Evolutionary conservation across 441 rosid genomes (phyloP).

Genomic region (Arabidopsis hybrid): DNA sequence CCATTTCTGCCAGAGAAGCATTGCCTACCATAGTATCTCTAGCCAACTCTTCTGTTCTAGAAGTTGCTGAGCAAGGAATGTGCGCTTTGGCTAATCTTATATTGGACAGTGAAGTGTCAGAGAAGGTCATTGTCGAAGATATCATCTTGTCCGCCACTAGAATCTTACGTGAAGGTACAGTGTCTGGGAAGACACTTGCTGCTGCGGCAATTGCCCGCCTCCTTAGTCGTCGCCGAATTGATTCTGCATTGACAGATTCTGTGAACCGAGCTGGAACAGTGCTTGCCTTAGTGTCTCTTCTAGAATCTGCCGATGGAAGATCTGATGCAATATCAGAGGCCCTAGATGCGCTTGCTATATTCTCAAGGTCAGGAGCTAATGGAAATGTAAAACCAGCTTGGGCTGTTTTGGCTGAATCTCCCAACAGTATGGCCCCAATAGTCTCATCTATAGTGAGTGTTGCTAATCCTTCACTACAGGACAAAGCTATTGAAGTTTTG

Average conservation of each 20-base stretch:
- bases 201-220: conserved; percentile 98
- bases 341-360: conserved; percentile 92
- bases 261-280: conserved; percentile 95
- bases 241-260: conserved; percentile 78
- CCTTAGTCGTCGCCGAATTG: conserved; percentile 76
- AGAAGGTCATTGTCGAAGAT: conserved; percentile 78
- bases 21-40: conserved; percentile 73
- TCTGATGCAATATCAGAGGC: conserved; percentile 85
- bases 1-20: conserved; percentile 86
- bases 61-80: conserved; percentile 96
- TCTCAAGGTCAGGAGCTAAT: conserved; percentile 73
- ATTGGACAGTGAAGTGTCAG: conserved; percentile 87
- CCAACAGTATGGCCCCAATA: conserved; percentile 82
- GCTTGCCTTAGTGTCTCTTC: conserved; percentile 93
- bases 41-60: conserved; percentile 80
- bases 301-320: conserved; percentile 79
- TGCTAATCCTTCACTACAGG: conserved; percentile 85
- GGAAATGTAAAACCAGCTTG: conserved; percentile 90
- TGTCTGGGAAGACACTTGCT: conserved; percentile 92
- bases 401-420: conserved; percentile 90
- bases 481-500: conserved; percentile 92
- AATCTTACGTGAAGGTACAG: conserved; percentile 91
- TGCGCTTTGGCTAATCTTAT: conserved; percentile 98
- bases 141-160: conserved; percentile 93
- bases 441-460: conserved; percentile 84